Percentiles rank a stretch among this genome's conserved stretches.
Evolutionary conservation across 305 asterid species (phyloP).

Genomic region (Salvia sclarea): DNA sequence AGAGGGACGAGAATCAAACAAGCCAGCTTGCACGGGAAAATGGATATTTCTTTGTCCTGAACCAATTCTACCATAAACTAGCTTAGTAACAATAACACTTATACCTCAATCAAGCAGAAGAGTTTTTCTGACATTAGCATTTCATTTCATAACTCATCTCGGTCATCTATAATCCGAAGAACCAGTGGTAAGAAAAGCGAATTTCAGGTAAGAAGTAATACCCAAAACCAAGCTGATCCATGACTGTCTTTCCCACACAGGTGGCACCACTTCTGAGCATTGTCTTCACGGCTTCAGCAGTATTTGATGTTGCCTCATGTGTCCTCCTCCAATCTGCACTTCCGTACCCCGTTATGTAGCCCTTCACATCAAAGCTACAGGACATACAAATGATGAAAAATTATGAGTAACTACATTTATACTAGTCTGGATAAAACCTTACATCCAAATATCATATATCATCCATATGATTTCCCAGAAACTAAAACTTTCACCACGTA

Average conservation of each 20-base stretch:
- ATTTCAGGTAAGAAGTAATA: constrained; percentile 33
- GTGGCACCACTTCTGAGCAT: constrained; percentile 77
- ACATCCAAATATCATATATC: background rate
- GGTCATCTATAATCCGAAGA: no score
- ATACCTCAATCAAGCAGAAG: background rate
- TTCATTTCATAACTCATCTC: background rate
- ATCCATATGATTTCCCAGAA: background rate
- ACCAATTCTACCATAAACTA: background rate
- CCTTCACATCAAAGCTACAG: constrained; percentile 86
- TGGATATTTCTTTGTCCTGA: background rate
- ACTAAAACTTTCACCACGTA: background rate
- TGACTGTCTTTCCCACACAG: constrained; percentile 82
- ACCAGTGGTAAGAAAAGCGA: background rate
- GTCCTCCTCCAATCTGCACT: constrained; percentile 84
- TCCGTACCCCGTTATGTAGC: constrained; percentile 81
- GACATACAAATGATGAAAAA: constrained; percentile 1
- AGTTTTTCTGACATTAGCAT: background rate
- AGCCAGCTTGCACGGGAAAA: background rate
- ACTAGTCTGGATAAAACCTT: background rate
- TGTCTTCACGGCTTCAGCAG: constrained; percentile 69
- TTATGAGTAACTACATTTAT: background rate
- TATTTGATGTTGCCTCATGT: constrained; percentile 69
- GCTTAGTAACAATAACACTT: background rate
- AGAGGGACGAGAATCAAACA: background rate
- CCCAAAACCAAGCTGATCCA: constrained; percentile 95